Conservation (phyloP, 2,329 filamentous ascomycete species). For the Botrytis pseudocinerea region DNA sequence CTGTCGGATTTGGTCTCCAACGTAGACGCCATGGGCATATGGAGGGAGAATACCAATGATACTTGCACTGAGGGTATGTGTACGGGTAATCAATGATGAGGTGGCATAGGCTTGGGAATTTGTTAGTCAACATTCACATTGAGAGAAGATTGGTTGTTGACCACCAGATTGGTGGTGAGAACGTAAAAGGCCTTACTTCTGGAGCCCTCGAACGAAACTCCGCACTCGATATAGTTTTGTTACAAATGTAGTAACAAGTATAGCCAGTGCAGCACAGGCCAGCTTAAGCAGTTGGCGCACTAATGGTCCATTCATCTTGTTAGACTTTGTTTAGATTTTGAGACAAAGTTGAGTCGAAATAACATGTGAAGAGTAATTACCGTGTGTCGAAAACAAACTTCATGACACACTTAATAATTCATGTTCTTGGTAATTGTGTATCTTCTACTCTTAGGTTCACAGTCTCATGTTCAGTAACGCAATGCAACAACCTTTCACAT, state of each 20-base stretch:
- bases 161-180: not conserved
- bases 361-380: not conserved
- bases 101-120: not conserved
- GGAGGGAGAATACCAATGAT: not conserved
- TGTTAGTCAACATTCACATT: not conserved
- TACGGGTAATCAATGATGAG: not conserved
- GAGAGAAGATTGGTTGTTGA: not conserved
- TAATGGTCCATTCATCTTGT: not conserved
- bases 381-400: no score
- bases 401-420: fast-evolving
- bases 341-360: not conserved
- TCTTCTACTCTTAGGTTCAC: not conserved
- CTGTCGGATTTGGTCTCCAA: constrained; percentile 11
- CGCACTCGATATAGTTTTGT: constrained; percentile 9
- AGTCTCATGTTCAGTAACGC: no score
- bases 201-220: not conserved
- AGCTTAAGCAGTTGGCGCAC: not conserved
- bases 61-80: constrained; percentile 13
- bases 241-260: not conserved
- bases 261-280: not conserved
- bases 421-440: not conserved
- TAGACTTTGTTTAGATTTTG: not conserved
- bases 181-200: constrained; percentile 9
- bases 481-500: not conserved
- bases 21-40: not conserved